Base-by-base conservation (phyloP, 371 early-diverging fungal genomes). In the Mortierella sp. region DNA sequence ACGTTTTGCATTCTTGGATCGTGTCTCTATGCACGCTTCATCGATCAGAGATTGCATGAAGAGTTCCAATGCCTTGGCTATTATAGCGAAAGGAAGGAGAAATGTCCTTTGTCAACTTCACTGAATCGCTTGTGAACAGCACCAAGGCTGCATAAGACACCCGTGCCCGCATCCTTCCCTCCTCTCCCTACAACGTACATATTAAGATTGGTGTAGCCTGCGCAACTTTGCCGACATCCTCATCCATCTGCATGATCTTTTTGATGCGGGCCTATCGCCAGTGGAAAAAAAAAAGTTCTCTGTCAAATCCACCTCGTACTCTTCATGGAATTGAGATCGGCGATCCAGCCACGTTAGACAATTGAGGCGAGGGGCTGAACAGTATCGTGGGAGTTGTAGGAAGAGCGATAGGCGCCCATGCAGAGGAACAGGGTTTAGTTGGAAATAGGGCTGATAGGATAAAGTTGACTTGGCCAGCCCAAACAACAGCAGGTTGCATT, bases 151-250 rank as follows among this genome's bases (percentile, higher is more conserved):
- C n/a, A n/a, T n/a, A n/a, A n/a, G n/a, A n/a, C n/a, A n/a, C n/a
- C n/a, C n/a, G n/a, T n/a, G 34, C 34, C 34, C 19, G 13, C 5
- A 6, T 28, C 41, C 10, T 28, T 12, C 16, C 28, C 21, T 23
- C 41, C 42, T 23, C 8, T 24, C 14, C 55, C 39, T 34, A 6
- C 18, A 21, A 88, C 84, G 86, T 91, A 90, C 97, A 96, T 46
- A 99, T 94, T 47, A 99, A 87, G 30, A 99, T 93, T 1, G 99
- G 99, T 1, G 99, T 99, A 43, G 95, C 96, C 66, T 94, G 95
- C 8, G 98, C 94, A 68, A 99, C 95, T 82, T 99, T 99, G 66
- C 99, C 99, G n/a, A 99, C 97, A 79, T 99, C 99, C 66, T 99
- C 99, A 84, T 99, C 98, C 80, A 92, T 85, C 74, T 99, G 98